Conservation (phyloP, 371 early-diverging fungal species). For the Haplosporangium sp. region DNA sequence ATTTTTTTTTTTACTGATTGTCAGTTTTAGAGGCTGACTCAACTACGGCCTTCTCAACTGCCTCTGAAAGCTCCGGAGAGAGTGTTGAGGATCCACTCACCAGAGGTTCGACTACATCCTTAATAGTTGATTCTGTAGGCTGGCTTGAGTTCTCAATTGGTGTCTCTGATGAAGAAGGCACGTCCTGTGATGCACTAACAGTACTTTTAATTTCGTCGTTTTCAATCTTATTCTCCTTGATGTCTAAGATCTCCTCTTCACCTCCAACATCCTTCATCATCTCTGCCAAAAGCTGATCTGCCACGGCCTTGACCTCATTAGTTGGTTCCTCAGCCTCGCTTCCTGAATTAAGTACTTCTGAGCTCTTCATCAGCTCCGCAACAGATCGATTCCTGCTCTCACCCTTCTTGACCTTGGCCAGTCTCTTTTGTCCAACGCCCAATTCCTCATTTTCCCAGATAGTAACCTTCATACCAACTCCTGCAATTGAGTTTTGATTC, state of each 20-base stretch:
- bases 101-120: conserved; percentile 33
- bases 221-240: neutral
- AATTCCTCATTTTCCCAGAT: conserved; percentile 75
- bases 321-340: conserved; percentile 28
- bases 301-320: conserved; percentile 47
- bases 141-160: conserved; percentile 22
- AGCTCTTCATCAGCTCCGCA: conserved; percentile 24
- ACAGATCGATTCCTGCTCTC: conserved; percentile 54
- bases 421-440: conserved; percentile 51
- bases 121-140: conserved; percentile 39
- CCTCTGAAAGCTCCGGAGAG: conserved; percentile 40
- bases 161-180: conserved; percentile 26
- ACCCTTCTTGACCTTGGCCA: conserved; percentile 45
- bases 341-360: conserved; percentile 11
- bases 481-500: conserved; percentile 79
- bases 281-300: conserved; percentile 48
- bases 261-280: conserved; percentile 48
- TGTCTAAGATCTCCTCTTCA: conserved; percentile 34
- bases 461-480: conserved; percentile 82
- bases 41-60: conserved; percentile 39
- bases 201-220: neutral
- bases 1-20: conserved; percentile 10
- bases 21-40: conserved; percentile 39
- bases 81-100: conserved; percentile 37
- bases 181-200: conserved; percentile 1